These are phyloP conservation scores for Senecio squalidus DNA, from an alignment of 140 eudicot species.

Conservation along the genomic window DNA sequence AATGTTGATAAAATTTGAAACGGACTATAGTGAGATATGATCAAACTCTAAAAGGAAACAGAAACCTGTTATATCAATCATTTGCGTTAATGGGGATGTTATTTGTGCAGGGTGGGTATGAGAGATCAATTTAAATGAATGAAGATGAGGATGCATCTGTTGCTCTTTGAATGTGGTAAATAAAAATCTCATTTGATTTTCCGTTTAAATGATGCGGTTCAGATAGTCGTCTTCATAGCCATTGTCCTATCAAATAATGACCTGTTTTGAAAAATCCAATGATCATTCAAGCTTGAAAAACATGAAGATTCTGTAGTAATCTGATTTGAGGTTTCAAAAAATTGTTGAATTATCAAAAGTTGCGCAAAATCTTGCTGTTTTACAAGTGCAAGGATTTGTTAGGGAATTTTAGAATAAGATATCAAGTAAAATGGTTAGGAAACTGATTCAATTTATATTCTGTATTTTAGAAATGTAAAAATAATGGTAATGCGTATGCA, in stretches of 20 bases:
- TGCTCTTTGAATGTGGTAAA: neutral
- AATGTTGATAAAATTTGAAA: too few species aligned
- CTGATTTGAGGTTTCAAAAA: neutral
- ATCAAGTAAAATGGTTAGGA: neutral
- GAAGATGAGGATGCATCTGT: constrained; percentile 10
- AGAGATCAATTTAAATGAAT: neutral
- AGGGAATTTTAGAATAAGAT: neutral
- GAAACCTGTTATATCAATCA: too few species aligned
- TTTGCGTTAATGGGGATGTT: too few species aligned
- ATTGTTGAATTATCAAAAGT: neutral
- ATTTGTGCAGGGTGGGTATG: neutral
- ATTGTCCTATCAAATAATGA: neutral
- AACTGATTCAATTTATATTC: neutral
- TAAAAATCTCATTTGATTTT: neutral
- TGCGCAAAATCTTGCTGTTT: neutral
- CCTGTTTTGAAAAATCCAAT: neutral
- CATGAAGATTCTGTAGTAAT: neutral
- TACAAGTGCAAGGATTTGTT: neutral
- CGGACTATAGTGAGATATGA: too few species aligned
- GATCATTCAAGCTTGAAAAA: neutral
- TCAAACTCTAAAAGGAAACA: too few species aligned
- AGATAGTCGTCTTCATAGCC: neutral
- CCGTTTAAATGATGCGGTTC: neutral
- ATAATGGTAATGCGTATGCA: neutral
- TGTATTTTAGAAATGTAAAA: neutral